Evolutionary conservation across 495 filamentous ascomycete genomes (phyloP).

Genomic region (Penicillium mononematosum): DNA sequence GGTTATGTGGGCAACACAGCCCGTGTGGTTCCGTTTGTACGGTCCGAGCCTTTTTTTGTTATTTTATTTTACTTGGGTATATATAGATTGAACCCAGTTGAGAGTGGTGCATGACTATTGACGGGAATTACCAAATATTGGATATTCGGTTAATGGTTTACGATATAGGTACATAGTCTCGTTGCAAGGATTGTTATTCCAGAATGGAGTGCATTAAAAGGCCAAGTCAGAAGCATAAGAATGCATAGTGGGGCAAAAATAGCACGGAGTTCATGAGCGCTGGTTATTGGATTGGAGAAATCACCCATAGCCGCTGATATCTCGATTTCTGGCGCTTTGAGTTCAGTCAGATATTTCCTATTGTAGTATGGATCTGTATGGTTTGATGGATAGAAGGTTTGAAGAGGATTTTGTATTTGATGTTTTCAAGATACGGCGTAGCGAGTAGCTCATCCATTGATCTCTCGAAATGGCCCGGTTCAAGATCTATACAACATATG

Average conservation of each 20-base stretch:
- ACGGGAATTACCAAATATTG: neutral
- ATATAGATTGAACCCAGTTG: slow-evolving; percentile 16
- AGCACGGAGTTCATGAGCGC: neutral
- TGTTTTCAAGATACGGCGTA: neutral
- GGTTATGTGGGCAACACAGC: neutral
- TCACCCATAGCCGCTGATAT: neutral
- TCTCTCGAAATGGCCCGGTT: neutral
- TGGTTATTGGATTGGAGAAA: neutral
- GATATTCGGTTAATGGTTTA: neutral
- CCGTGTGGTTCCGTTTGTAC: slow-evolving; percentile 10
- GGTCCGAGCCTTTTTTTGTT: slow-evolving; percentile 29
- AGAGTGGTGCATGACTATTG: neutral
- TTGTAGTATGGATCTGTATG: neutral
- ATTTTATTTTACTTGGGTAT: neutral
- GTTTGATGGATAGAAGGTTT: neutral
- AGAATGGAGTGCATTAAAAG: neutral
- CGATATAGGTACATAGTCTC: neutral
- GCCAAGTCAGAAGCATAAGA: neutral
- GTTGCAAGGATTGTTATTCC: neutral
- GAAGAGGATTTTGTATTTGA: neutral
- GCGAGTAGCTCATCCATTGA: neutral
- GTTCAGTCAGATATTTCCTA: neutral
- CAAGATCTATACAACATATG: neutral
- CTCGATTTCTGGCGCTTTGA: neutral
- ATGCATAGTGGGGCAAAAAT: neutral